Base-by-base conservation (phyloP, 257 asterid species). In the Nemophila menziesii region DNA sequence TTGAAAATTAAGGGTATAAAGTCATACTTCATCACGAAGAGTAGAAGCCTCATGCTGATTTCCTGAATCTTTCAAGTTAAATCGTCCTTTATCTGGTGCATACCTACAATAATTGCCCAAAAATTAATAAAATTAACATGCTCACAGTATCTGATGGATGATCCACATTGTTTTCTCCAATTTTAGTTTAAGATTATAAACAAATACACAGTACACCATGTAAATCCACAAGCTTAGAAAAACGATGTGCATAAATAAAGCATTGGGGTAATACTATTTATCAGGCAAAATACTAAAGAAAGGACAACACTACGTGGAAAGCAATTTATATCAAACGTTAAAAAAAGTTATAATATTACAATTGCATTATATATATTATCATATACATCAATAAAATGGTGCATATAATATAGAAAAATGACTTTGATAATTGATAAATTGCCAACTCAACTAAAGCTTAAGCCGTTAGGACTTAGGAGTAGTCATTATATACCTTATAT, bases 11-110 rank as follows among this genome's bases (percentile, higher is more conserved):
- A 41, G 22, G 39, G 47, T 13, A 24, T 33, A 43, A 50, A 43
- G 40, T 36, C 84, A 39, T 79, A 90, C 99, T 71, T 90, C 99
- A 71, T 90, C 99, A 42, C 75, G 92, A 66, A 90, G 99, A 20
- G 86, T 92, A 63, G 93, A 85, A 52, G 90, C 72, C 63, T 81
- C 94, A 0, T 69, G 80, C 68, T 70, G 82, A 70, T 74, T 71
- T 62, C 73, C 92, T 17, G 94, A 71, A 67, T 66, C 86, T 60
- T 81, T 81, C 48, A 63, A 54, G 57, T 70, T 83, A 51, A 48
- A 39, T 19, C 71, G 82, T 23, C 93, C 83, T 24, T 74, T 60
- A 60, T 81, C 93, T 53, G 87, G 67, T 48, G 60, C 26, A 44
- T 74, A 77, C 81, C 99, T 90, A 71, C 69, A 68, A 43, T 14